A percentile compares a stretch with the other conserved stretches of the same genome.
Conservation (phyloP, 805 yeast species). For the Candida morakotiae region DNA sequence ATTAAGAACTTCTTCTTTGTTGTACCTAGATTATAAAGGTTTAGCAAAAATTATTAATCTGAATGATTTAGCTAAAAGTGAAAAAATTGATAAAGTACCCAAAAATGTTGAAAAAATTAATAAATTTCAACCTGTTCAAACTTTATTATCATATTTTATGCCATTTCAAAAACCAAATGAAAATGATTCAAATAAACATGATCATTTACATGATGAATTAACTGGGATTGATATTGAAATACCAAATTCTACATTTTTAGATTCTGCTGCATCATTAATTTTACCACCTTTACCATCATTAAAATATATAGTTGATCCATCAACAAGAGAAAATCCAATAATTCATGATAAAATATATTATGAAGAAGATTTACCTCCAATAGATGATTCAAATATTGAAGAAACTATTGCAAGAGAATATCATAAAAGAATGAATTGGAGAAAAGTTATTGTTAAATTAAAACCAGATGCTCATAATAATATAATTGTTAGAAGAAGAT, state of each 20-base stretch:
- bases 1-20: slow-evolving; percentile 77
- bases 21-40: slow-evolving; percentile 84
- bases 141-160: slow-evolving; percentile 36
- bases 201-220: slow-evolving; percentile 11
- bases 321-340: slow-evolving; percentile 57
- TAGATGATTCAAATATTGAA: slow-evolving; percentile 33
- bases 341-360: slow-evolving; percentile 78
- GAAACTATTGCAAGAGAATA: slow-evolving; percentile 86
- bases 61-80: slow-evolving; percentile 12
- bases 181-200: slow-evolving; percentile 14
- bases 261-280: slow-evolving; percentile 72
- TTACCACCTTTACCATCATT: slow-evolving; percentile 77
- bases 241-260: slow-evolving; percentile 73
- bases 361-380: slow-evolving; percentile 57
- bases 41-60: slow-evolving; percentile 19
- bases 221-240: slow-evolving; percentile 23
- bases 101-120: slow-evolving; percentile 10
- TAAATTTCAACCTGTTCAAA: slow-evolving; percentile 27
- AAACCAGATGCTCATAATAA: slow-evolving; percentile 95
- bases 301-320: slow-evolving; percentile 66
- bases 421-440: slow-evolving; percentile 82
- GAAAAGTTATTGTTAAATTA: slow-evolving; percentile 82
- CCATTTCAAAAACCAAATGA: slow-evolving; percentile 33
- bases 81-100: slow-evolving; percentile 16
- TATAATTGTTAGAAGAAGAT: slow-evolving; percentile 81